Evolutionary conservation across 352 stramenopile species (phyloP).

Genomic region (Pythium periplocum): DNA sequence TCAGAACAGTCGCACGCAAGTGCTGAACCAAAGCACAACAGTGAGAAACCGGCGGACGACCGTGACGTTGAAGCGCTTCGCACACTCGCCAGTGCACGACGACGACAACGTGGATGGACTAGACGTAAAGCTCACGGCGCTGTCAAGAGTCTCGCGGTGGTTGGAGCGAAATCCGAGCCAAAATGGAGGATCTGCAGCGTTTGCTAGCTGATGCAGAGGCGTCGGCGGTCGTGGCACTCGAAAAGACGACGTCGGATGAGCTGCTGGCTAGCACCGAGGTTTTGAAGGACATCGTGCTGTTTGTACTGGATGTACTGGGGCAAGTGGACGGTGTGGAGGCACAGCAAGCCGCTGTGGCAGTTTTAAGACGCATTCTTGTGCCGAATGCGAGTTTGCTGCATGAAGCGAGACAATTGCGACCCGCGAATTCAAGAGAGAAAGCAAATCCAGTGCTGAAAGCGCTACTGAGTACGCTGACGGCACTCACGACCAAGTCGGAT

Average conservation of each 20-base stretch:
- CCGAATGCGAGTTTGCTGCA: slow-evolving; percentile 13
- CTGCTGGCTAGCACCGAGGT: not conserved
- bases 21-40: too few relatives aligned
- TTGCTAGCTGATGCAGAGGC: slow-evolving; percentile 16
- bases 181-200: not conserved
- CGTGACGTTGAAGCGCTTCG: too few relatives aligned
- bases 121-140: too few relatives aligned
- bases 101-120: too few relatives aligned
- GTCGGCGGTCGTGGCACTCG: slow-evolving; percentile 2
- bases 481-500: slow-evolving; percentile 27
- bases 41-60: too few relatives aligned
- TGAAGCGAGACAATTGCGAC: slow-evolving; percentile 9
- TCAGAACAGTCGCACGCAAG: too few relatives aligned
- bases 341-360: not conserved
- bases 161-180: too few relatives aligned
- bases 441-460: slow-evolving; percentile 38
- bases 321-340: slow-evolving; percentile 6
- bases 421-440: slow-evolving; percentile 6
- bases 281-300: slow-evolving; percentile 5
- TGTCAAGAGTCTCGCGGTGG: too few relatives aligned
- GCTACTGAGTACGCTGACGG: slow-evolving; percentile 35
- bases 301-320: slow-evolving; percentile 9
- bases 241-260: not conserved
- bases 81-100: too few relatives aligned
- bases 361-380: slow-evolving; percentile 11